Evolutionary conservation across 2,329 filamentous ascomycete genomes (phyloP).

Genomic region (Pseudocercospora fuligena): DNA sequence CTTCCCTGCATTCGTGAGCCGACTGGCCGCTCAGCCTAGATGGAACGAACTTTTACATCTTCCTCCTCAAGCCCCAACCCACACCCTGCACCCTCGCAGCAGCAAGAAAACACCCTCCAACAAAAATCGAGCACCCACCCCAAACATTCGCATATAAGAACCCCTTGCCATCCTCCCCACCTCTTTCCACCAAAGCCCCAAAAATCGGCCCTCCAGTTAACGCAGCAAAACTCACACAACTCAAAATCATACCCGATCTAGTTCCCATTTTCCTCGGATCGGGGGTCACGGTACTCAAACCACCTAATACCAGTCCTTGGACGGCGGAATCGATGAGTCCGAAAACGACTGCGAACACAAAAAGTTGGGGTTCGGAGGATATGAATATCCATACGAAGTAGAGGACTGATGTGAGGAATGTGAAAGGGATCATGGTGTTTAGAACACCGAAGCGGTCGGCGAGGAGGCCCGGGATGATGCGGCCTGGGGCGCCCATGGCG

Average conservation of each 20-base stretch:
- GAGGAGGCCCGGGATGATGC: neutral
- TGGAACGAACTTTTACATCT: neutral
- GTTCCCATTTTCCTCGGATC: neutral
- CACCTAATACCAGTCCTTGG: neutral
- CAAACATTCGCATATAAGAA: neutral
- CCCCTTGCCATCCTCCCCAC: neutral
- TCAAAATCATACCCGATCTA: neutral
- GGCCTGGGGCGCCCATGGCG: neutral
- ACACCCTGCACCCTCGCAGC: neutral
- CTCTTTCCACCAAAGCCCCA: neutral
- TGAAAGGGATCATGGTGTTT: constrained; percentile 4
- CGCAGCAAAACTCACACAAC: constrained; percentile 5
- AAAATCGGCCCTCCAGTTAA: constrained; percentile 1
- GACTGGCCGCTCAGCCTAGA: too few relatives aligned
- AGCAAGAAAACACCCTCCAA: neutral
- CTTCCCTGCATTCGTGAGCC: too few relatives aligned
- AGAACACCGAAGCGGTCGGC: neutral
- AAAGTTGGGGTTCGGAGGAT: neutral
- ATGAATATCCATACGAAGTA: constrained; percentile 5
- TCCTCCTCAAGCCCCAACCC: neutral
- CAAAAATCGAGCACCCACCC: neutral
- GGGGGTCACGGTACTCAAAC: neutral
- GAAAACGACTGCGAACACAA: neutral
- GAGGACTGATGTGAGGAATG: neutral
- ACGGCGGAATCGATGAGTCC: neutral